Evolutionary conservation across 805 yeast species (phyloP).

Genomic region (Ogataea degrootiae): DNA sequence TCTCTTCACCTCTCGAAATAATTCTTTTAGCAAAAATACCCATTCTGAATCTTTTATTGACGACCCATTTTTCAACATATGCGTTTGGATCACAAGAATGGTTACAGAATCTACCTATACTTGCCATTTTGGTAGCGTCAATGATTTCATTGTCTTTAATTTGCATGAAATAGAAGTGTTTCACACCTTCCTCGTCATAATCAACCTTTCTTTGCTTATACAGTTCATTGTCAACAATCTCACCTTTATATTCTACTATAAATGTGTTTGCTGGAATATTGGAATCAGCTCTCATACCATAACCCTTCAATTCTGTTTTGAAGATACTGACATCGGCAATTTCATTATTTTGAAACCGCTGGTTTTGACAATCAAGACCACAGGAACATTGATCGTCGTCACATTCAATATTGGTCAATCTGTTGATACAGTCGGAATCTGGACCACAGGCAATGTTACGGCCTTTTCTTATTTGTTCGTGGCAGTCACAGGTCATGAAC

Average conservation of each 20-base stretch:
- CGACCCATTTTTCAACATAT: slow-evolving; percentile 96
- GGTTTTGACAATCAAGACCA: slow-evolving; percentile 78
- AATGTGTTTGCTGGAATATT: slow-evolving; percentile 60
- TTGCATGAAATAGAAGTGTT: slow-evolving; percentile 95
- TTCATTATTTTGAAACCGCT: slow-evolving; percentile 74
- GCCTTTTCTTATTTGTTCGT: slow-evolving; percentile 41
- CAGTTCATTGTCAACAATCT: slow-evolving; percentile 76
- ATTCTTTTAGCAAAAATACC: slow-evolving; percentile 85
- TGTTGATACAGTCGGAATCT: slow-evolving; percentile 83
- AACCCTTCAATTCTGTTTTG: slow-evolving; percentile 80
- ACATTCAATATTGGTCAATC: slow-evolving; percentile 92
- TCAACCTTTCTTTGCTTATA: slow-evolving; percentile 70
- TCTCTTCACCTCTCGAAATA: slow-evolving; percentile 76
- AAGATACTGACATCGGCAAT: slow-evolving; percentile 80
- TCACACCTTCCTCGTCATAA: slow-evolving; percentile 63
- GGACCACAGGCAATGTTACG: slow-evolving; percentile 73
- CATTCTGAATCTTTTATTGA: slow-evolving; percentile 84
- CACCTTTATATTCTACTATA: slow-evolving; percentile 90
- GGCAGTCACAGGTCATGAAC: slow-evolving; percentile 88
- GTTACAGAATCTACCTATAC: slow-evolving; percentile 86
- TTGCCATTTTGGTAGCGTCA: slow-evolving; percentile 89
- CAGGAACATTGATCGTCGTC: slow-evolving; percentile 64
- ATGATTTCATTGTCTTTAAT: slow-evolving; percentile 87
- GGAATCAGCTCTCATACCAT: slow-evolving; percentile 72
- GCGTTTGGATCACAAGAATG: slow-evolving; percentile 96